Base-by-base conservation (phyloP, 768 basidiomycete species). In the Phanerodontia chrysosporium region DNA sequence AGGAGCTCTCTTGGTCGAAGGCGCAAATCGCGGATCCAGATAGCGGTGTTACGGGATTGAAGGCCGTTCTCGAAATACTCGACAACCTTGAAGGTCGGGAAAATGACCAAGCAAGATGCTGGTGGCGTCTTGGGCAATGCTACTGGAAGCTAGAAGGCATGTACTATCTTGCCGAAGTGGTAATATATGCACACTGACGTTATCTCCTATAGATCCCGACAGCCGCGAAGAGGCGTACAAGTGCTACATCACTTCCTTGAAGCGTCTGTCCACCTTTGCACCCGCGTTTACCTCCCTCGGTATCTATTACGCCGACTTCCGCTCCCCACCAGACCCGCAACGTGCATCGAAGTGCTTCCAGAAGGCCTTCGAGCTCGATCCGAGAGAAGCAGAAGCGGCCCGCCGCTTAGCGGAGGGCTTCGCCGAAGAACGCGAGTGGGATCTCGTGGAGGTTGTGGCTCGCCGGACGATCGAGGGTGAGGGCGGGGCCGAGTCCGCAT, bases 331-430 rank as follows among this genome's bases (percentile, higher is more conserved):
- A 0, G 95, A 98, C 72, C 86, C 84, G 24, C 82, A 83, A 6
- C 85, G 95, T 36, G 90, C 96, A 0, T 89, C 91, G 2, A 95
- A 95, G 69, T 98, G 96, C 70, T 98, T 96, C 72, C 95, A 98
- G 67, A 98, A 96, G 67, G 97, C 96, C 0, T 98, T 99, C 66
- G 97, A 98, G 71, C 83, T 98, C 5, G 96, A 98, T 73, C 82
- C 94, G 1, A 81, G 89, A 16, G 92, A 99, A 72, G 85, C 80
- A 12, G 84, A 89, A 22, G 94, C 97, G 1, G 97, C 96, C 0
- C 79, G 82, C 54, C 79, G 86, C 58, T 79, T 99, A 3, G 95
- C 93, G 0, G 84, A 89, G 64, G 89, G 91, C 2, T 98, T 98
- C 70, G 94, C 95, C 0, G 86, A 94, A 57, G 91, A 97, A 62